phyloP scores from a whole-genome alignment of 306 rosid species.

The Quercus gilva region DNA sequence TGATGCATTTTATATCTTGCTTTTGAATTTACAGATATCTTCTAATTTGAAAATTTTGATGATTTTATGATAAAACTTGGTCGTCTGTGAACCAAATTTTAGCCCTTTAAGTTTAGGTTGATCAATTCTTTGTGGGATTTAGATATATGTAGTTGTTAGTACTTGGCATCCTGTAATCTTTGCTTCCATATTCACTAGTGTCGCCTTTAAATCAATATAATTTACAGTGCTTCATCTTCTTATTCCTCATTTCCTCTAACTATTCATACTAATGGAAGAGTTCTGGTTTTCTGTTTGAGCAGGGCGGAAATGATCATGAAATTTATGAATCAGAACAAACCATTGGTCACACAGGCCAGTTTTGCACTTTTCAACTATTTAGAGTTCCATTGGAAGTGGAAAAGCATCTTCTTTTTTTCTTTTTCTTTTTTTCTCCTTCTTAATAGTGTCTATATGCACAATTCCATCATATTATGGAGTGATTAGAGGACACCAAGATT shows the following conservation, averaged over 20 bases:
- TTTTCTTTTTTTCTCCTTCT: background rate
- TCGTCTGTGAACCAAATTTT: background rate
- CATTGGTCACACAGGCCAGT: slow-evolving; percentile 78
- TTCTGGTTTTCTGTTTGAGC: slow-evolving; percentile 19
- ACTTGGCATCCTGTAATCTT: background rate
- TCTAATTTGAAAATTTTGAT: background rate
- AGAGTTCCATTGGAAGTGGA: background rate
- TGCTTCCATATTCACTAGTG: background rate
- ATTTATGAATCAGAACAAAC: slow-evolving; percentile 86
- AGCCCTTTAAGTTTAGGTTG: background rate
- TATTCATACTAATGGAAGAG: background rate
- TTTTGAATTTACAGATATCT: background rate
- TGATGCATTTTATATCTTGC: background rate
- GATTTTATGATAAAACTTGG: background rate
- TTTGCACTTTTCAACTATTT: background rate
- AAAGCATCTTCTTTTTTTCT: background rate
- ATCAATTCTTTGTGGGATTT: background rate
- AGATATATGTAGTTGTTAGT: background rate
- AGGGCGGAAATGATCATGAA: slow-evolving; percentile 99
- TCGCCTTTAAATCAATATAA: background rate
- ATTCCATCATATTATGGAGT: background rate
- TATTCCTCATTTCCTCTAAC: background rate
- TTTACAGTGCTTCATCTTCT: background rate
- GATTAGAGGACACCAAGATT: background rate
- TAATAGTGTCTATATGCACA: background rate